phyloP scores from a whole-genome alignment of 2,329 filamentous ascomycete species.

The Scedosporium aurantiacum region DNA sequence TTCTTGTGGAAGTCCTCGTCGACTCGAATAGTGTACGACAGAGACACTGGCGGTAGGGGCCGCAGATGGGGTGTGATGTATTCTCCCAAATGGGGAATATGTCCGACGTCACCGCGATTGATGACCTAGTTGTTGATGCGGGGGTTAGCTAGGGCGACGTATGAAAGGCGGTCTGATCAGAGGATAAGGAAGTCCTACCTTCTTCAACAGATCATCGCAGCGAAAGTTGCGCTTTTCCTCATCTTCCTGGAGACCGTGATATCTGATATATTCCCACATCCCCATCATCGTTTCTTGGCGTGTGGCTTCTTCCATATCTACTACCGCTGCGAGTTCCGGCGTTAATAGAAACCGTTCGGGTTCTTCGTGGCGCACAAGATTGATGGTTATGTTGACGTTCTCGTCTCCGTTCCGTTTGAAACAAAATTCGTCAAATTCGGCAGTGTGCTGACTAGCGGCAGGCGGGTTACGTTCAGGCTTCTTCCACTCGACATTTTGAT shows the following conservation, averaged over 20 bases:
- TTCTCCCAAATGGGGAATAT: conserved; percentile 76
- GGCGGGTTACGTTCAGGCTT: conserved; percentile 55
- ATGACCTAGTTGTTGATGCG: conserved; percentile 48
- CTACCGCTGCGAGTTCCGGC: conserved; percentile 66
- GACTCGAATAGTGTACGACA: conserved; percentile 88
- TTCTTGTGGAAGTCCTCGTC: conserved; percentile 71
- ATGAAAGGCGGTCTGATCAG: conserved; percentile 11
- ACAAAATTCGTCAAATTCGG: conserved; percentile 80
- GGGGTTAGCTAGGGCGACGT: conserved; percentile 11
- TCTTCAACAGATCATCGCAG: conserved; percentile 72
- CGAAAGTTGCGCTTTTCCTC: conserved; percentile 89
- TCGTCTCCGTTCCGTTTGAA: conserved; percentile 90
- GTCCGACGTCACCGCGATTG: conserved; percentile 61
- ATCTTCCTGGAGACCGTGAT: conserved; percentile 79
- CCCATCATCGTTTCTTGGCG: conserved; percentile 81
- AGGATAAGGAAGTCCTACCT: conserved; percentile 39
- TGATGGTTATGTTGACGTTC: conserved; percentile 83
- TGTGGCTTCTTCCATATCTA: conserved; percentile 80
- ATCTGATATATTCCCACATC: conserved; percentile 88
- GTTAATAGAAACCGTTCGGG: conserved; percentile 77
- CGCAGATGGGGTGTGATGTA: conserved; percentile 69
- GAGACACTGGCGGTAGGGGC: conserved; percentile 67
- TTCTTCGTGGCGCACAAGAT: conserved; percentile 70
- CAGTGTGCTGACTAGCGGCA: conserved; percentile 38
- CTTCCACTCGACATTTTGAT: conserved; percentile 70